Conservation (phyloP, 2,329 filamentous ascomycete species). For the Curvularia hawaiiensis region DNA sequence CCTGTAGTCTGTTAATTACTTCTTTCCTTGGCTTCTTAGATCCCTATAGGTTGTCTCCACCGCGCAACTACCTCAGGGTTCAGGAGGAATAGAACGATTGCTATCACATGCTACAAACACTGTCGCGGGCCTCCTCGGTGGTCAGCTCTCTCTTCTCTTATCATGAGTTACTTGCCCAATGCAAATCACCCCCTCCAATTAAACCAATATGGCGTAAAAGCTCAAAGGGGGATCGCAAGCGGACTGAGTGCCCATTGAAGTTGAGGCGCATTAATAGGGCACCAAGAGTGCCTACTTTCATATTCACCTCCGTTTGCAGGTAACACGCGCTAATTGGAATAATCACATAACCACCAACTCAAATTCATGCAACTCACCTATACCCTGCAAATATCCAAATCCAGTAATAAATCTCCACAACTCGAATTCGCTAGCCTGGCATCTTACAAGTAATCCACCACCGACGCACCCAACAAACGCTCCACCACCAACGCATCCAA, state of each 20-base stretch:
- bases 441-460: background rate
- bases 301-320: slow-evolving; percentile 7
- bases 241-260: background rate
- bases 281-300: background rate
- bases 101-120: background rate
- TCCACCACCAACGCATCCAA: background rate
- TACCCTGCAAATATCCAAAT: background rate
- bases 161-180: background rate
- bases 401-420: background rate
- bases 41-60: background rate
- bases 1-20: background rate
- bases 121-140: background rate
- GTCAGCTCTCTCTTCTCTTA: background rate
- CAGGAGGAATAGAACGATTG: background rate
- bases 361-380: background rate
- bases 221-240: background rate
- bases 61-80: background rate
- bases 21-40: background rate
- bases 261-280: background rate
- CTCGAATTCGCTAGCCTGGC: background rate
- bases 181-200: background rate
- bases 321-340: background rate
- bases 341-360: too few relatives aligned
- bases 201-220: background rate
- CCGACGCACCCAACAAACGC: background rate